phyloP scores from a whole-genome alignment of 805 yeast genomes.

The Cyberlindnera euphorbiae region DNA sequence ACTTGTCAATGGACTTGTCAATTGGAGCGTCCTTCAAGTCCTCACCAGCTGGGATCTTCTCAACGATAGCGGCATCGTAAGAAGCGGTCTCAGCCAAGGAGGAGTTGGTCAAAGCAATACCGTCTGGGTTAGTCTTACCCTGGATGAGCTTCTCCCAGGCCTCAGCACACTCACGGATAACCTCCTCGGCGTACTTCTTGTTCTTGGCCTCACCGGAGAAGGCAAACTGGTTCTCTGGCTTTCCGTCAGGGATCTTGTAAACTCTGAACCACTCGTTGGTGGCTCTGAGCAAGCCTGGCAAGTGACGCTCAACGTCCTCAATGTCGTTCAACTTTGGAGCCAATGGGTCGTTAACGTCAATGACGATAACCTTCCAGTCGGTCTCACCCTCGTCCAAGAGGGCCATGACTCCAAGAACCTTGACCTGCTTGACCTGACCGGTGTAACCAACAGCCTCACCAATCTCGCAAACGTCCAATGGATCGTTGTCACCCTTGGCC shows the following conservation, averaged over 20 bases:
- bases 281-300: constrained; percentile 69
- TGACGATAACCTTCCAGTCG: constrained; percentile 87
- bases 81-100: constrained; percentile 56
- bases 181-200: constrained; percentile 51
- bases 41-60: constrained; percentile 63
- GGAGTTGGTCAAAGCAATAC: constrained; percentile 71
- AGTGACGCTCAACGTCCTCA: constrained; percentile 57
- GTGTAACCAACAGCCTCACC: constrained; percentile 41
- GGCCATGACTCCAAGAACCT: constrained; percentile 73
- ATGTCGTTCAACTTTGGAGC: constrained; percentile 56
- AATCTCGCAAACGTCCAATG: constrained; percentile 90
- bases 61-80: constrained; percentile 41
- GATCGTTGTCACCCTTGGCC: constrained; percentile 85
- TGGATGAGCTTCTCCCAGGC: constrained; percentile 61
- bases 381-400: constrained; percentile 91
- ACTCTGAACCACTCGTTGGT: constrained; percentile 78
- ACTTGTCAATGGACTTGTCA: constrained; percentile 93
- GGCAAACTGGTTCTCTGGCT: constrained; percentile 70
- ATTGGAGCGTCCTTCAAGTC: constrained; percentile 85
- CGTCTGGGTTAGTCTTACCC: constrained; percentile 54
- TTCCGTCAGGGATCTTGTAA: constrained; percentile 81
- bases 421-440: constrained; percentile 64
- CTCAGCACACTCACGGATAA: constrained; percentile 58
- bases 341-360: constrained; percentile 62
- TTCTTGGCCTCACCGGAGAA: constrained; percentile 63